Conservation (phyloP, 768 basidiomycete genomes). For the Serendipita sp. region DNA sequence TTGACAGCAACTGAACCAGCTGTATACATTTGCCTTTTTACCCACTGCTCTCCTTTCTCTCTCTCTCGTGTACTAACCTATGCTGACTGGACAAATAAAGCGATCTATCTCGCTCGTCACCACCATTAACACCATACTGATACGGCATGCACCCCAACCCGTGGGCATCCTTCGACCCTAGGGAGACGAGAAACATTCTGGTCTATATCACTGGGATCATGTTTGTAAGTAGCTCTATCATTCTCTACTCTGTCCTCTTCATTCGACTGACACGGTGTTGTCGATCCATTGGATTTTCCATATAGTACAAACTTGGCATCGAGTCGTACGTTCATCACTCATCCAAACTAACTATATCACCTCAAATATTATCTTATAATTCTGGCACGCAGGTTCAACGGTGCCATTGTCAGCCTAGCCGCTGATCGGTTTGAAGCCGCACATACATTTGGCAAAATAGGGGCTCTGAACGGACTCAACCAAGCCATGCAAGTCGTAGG, state of each 20-base stretch:
- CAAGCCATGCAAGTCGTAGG: conserved; percentile 16
- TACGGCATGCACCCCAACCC: no score
- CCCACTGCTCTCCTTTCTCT: no score
- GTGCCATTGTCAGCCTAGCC: conserved; percentile 10
- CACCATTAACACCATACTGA: no score
- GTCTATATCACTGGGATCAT: neutral
- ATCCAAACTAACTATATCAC: neutral
- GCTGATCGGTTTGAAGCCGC: conserved; percentile 13
- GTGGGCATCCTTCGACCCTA: neutral
- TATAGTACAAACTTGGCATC: neutral
- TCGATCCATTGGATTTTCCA: no score
- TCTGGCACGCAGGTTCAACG: conserved; percentile 4
- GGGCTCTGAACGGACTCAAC: conserved; percentile 14
- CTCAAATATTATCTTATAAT: neutral
- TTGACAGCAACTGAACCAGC: no score
- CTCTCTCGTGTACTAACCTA: no score
- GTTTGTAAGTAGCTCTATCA: neutral
- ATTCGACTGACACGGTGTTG: no score
- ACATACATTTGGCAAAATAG: conserved; percentile 15
- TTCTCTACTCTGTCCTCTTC: neutral
- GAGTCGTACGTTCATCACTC: neutral
- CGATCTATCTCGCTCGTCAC: no score
- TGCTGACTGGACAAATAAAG: no score
- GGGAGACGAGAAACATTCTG: neutral
- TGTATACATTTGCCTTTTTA: no score